Evolutionary conservation across 2,329 filamentous ascomycete species (phyloP), one percentile per base, ranked within the genome.

Genomic region (Aspergillus jensenii): DNA sequence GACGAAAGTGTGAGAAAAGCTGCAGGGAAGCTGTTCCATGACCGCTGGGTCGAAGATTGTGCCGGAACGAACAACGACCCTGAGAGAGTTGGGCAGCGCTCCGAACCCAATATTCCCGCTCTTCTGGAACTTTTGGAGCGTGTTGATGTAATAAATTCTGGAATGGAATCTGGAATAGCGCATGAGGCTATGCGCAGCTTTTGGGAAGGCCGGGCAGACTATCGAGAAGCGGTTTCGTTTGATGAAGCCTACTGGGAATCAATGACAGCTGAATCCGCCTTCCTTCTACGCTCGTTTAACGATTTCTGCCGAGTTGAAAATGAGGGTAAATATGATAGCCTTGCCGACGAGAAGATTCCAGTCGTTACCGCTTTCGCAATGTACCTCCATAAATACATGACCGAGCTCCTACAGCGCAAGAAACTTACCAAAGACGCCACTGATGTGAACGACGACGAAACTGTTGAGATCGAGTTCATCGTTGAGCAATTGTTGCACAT

Each of bases 21-120:
- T 8, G 90, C 95, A 3, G 91, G 90, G 7, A 88, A 90, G 46
- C 81, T 98, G 6, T 99, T 99, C 78, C 87, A 90, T 60, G 93
- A 97, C 70, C 86, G 91, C n/a, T 99, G 95, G 95, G 93, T 99
- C 60, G 93, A 98, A 70, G 91, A 98, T 69, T 97, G 93, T 67
- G 92, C 90, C 6, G 88, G 88, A 2, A 81, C 84, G 1, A 83
- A 87, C 39, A 80, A 81, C 17, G 84, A 85, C 40, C 78, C 83
- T 9, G 83, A 83, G 31, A 82, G 82, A 48, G 67, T 68, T 15
- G 69, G 65, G 21, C 79, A 81, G 47, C 75, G 84, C 6, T 82
- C 84, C 1, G 82, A 83, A 1, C 89, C 90, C 0, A 93, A 83
- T 59, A 84, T 95, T 9, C 88, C 93, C n/a, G 92, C 90, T 0